phyloP scores from a whole-genome alignment of 208 protist species.

The Acanthamoeba polyphaga region DNA sequence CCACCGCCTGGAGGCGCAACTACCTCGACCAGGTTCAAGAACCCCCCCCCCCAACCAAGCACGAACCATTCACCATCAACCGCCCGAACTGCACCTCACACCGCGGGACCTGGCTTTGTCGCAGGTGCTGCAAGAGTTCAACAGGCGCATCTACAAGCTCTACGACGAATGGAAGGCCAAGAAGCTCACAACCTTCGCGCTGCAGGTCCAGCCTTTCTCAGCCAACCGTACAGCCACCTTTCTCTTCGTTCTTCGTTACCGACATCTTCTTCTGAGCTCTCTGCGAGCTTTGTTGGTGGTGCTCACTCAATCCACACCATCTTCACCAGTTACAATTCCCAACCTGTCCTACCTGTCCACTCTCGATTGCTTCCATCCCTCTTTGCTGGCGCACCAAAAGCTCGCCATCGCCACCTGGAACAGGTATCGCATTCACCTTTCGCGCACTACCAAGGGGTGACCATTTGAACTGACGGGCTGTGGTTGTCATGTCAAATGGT shows the following conservation, averaged over 20 bases:
- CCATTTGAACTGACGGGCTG: no score
- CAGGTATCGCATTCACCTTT: neutral
- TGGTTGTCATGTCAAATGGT: no score
- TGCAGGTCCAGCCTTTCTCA: constrained; percentile 41
- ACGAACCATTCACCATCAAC: neutral
- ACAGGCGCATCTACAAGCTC: constrained; percentile 50
- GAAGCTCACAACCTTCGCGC: neutral
- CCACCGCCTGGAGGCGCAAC: neutral
- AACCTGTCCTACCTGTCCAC: neutral
- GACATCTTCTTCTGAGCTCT: neutral
- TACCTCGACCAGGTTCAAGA: neutral
- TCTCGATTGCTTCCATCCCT: constrained; percentile 42
- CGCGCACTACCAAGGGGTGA: no score
- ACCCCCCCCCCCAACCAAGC: neutral
- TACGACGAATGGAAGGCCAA: constrained; percentile 61
- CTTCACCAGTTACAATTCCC: neutral
- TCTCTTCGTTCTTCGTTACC: neutral
- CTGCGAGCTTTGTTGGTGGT: neutral
- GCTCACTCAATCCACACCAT: no score
- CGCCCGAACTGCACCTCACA: neutral
- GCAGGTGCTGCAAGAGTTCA: constrained; percentile 13
- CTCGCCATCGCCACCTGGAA: constrained; percentile 35
- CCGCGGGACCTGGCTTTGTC: neutral
- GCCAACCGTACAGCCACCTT: neutral
- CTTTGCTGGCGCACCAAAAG: neutral